Evolutionary conservation across 177 flowering plant genomes (phyloP), one percentile per base, ranked within the genome.

Genomic region (Vitis hybrid): DNA sequence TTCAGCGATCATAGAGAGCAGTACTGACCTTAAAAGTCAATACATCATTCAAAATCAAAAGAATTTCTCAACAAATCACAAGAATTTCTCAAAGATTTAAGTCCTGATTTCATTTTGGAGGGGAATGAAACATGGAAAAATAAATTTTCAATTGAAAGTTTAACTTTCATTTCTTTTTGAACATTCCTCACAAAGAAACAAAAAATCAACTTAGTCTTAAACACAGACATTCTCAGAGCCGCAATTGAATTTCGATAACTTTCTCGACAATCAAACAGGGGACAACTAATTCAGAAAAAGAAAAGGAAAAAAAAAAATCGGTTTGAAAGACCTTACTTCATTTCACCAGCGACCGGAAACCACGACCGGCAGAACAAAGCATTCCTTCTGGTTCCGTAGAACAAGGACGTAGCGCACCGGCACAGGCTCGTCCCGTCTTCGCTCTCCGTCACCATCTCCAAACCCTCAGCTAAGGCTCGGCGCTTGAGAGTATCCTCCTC

Each of bases 311-410:
- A 15, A 48, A 16, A 45, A 20, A 3, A 39, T 7, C 48, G 48
- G 48, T 39, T 39, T 8, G 48, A 61, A 59, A 70, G 60, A 60
- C 48, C 84, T 73, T 84, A 94, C 99, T 70, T 93, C 63, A 84
- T 50, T 70, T 89, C 85, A 55, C 83, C 92, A 69, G 80, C 57
- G 7, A 77, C 79, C 39, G 99, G 99, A 29, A 88, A 45, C 99
- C 99, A 96, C 0, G 93, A 86, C 48, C 99, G 85, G 72, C 81
- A 89, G 72, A 96, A 96, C 62, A 96, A 79, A 10, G 94, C 90
- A 73, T 91, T 89, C n/a, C 85, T 72, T 29, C 85, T 76, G 2
- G 73, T 78, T 0, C 98, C 98, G 39, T 49, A 82, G 74, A 93
- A 91, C 71, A 92, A 31, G 55, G 78, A 88, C 29, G 90, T 86